These are phyloP conservation scores for Helminthosporium solani DNA, from an alignment of 2,329 filamentous ascomycete genomes.

Conservation along the genomic window DNA sequence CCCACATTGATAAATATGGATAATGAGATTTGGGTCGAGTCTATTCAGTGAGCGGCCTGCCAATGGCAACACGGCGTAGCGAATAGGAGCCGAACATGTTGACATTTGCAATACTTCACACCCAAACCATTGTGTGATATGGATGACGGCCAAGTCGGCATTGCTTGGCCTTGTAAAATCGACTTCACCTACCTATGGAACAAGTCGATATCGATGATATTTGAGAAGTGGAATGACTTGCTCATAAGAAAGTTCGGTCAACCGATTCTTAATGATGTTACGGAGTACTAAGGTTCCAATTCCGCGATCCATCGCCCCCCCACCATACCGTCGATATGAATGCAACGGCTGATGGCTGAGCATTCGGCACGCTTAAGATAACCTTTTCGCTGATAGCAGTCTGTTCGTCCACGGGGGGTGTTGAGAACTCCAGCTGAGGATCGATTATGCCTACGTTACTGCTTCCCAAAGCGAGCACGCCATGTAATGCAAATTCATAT, in stretches of 20 bases:
- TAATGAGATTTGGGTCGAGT: conserved; percentile 52
- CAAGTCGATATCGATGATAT: conserved; percentile 55
- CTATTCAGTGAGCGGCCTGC: conserved; percentile 46
- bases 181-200: conserved; percentile 49
- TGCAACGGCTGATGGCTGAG: not conserved
- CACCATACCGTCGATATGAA: not conserved
- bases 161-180: not conserved
- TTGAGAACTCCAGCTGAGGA: not conserved
- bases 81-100: conserved; percentile 46
- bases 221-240: conserved; percentile 39
- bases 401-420: not conserved
- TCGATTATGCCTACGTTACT: not conserved
- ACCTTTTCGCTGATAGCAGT: not conserved
- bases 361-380: not conserved
- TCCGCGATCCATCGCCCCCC: not conserved
- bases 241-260: conserved; percentile 5
- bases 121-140: conserved; percentile 54
- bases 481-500: conserved; percentile 24
- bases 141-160: conserved; percentile 45
- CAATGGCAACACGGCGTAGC: conserved; percentile 55
- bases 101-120: conserved; percentile 54
- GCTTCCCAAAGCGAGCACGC: conserved; percentile 20
- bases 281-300: conserved; percentile 4
- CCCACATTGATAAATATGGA: conserved; percentile 29
- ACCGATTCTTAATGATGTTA: not conserved